Percentiles rank a stretch among this genome's conserved stretches.
Evolutionary conservation across 768 basidiomycete species (phyloP).

Genomic region (Termitomyces eurrhizus): DNA sequence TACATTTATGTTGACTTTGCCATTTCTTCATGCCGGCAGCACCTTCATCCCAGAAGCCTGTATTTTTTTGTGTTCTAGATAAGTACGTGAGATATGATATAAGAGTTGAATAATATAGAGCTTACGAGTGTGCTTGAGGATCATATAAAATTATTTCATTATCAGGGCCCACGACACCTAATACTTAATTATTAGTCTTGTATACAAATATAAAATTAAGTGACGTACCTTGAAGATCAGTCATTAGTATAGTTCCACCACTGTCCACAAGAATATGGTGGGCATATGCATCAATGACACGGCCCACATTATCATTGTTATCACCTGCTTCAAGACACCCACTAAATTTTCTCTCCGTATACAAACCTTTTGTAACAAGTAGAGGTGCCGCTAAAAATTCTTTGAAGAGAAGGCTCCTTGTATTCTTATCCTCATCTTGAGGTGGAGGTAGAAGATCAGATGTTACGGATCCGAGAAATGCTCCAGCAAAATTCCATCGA

Average conservation of each 20-base stretch:
- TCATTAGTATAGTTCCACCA: background rate
- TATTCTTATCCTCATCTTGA: background rate
- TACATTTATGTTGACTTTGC: conserved; percentile 9
- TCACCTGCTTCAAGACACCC: background rate
- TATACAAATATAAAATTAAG: too few species aligned
- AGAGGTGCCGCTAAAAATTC: background rate
- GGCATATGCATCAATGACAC: conserved; percentile 2
- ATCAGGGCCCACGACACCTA: background rate
- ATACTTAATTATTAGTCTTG: background rate
- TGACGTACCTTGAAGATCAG: background rate
- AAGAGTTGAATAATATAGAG: too few species aligned
- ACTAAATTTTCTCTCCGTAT: conserved; percentile 2
- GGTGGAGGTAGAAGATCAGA: background rate
- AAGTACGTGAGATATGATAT: too few species aligned
- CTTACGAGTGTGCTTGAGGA: conserved; percentile 2
- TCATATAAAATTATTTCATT: conserved; percentile 1
- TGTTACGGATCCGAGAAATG: background rate
- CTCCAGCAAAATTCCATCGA: background rate
- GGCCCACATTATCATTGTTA: background rate
- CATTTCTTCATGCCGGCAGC: background rate
- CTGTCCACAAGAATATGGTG: background rate
- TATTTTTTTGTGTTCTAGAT: background rate
- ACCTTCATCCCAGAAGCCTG: conserved; percentile 8
- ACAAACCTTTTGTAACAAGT: background rate
- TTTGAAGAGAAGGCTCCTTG: background rate